A percentile compares a stretch with the other conserved stretches of the same genome.
Evolutionary conservation across 257 asterid genomes (phyloP).

Genomic region (Solanum piurae): DNA sequence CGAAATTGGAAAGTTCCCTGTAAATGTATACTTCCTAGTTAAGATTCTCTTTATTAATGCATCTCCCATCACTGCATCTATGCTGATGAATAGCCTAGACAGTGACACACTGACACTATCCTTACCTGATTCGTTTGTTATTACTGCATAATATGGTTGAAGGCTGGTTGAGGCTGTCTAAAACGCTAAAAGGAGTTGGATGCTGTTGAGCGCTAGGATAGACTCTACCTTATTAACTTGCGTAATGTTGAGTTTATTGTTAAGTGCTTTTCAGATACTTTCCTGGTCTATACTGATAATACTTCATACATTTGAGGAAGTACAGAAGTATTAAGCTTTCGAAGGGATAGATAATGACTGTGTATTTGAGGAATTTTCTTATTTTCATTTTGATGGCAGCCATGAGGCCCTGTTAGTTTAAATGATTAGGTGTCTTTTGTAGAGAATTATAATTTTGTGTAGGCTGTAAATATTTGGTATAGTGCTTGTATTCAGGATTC

Average conservation of each 20-base stretch:
- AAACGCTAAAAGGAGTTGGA: not conserved
- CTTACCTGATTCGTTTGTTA: not conserved
- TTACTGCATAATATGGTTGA: not conserved
- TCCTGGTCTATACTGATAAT: not conserved
- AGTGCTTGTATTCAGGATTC: not conserved
- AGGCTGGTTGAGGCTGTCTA: not conserved
- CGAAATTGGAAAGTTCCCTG: not conserved
- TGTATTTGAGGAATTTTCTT: not conserved
- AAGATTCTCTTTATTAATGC: not conserved
- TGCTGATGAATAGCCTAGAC: not conserved
- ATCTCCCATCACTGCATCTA: not conserved
- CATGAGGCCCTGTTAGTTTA: not conserved
- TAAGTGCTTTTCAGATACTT: not conserved
- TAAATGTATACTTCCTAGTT: not conserved
- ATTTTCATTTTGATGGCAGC: not conserved
- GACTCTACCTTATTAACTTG: not conserved
- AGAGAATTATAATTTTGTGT: not conserved
- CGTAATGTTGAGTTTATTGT: not conserved
- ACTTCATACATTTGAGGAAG: not conserved
- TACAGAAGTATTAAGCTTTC: not conserved
- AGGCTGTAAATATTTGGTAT: not conserved
- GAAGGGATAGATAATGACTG: not conserved
- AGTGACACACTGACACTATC: not conserved
- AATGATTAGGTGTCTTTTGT: not conserved
- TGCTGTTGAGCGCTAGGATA: not conserved